Conservation (phyloP, 345 rosid genomes). For the Hibiscus mutabilis region DNA sequence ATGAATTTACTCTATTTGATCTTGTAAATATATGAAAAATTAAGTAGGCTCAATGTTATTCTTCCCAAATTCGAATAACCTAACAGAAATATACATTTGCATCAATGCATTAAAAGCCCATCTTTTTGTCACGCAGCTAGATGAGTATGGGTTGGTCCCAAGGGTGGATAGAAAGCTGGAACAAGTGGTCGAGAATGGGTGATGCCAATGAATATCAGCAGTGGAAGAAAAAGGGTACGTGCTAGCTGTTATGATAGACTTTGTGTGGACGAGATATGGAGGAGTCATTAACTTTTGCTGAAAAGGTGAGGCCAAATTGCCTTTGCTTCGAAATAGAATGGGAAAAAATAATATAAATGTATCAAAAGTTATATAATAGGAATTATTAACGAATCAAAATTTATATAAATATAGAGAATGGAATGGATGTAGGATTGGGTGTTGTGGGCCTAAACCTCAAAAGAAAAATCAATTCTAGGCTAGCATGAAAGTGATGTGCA, state of each 20-base stretch:
- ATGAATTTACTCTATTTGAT: neutral
- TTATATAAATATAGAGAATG: neutral
- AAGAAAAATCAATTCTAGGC: conserved; percentile 15
- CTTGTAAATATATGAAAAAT: neutral
- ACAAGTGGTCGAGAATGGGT: neutral
- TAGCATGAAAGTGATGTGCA: conserved; percentile 41
- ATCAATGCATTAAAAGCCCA: neutral
- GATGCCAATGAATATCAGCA: neutral
- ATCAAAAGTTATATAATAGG: neutral
- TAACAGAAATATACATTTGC: neutral
- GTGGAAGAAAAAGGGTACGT: conserved; percentile 12
- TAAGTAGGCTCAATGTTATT: neutral
- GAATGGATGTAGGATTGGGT: conserved; percentile 7
- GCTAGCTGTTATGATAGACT: conserved; percentile 26
- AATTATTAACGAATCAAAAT: neutral
- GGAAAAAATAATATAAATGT: neutral
- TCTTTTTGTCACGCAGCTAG: neutral
- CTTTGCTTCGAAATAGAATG: neutral
- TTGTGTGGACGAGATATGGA: conserved; percentile 10
- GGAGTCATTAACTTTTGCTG: conserved; percentile 11
- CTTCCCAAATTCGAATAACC: neutral
- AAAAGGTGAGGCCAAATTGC: conserved; percentile 11
- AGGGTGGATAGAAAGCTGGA: conserved; percentile 8
- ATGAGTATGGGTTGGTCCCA: conserved; percentile 2
- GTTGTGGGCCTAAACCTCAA: conserved; percentile 25